Percentiles rank a stretch among this genome's conserved stretches.
Evolutionary conservation across 495 filamentous ascomycete genomes (phyloP).

Genomic region (Tuber magnatum): DNA sequence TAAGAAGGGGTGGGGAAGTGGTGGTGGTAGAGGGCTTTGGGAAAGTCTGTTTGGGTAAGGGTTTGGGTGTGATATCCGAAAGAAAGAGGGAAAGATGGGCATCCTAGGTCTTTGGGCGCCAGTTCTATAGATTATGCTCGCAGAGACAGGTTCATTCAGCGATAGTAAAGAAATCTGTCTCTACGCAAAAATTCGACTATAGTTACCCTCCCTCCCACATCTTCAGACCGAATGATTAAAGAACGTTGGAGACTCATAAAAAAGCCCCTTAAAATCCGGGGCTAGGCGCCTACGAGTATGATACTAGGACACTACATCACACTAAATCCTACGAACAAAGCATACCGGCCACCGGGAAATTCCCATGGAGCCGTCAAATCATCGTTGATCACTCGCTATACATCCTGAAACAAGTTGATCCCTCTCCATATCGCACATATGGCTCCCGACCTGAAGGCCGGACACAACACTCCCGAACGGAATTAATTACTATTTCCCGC

Average conservation of each 20-base stretch:
- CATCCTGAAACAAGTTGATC: background rate
- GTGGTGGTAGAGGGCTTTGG: constrained; percentile 40
- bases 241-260: background rate
- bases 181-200: too few species aligned
- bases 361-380: background rate
- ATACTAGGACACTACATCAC: background rate
- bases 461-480: background rate
- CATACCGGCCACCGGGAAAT: background rate
- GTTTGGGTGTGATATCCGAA: constrained; percentile 7
- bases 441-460: background rate
- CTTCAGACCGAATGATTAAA: background rate
- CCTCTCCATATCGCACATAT: too few species aligned
- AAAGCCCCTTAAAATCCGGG: background rate
- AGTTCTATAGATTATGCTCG: background rate
- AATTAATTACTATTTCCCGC: too few species aligned
- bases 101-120: background rate
- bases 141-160: background rate
- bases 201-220: too few species aligned
- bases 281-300: background rate
- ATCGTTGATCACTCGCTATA: background rate
- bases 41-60: constrained; percentile 47
- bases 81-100: background rate
- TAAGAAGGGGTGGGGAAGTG: constrained; percentile 31
- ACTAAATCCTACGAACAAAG: background rate
- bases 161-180: background rate